Conservation (phyloP, 768 basidiomycete species). For the Lactarius indigo region DNA sequence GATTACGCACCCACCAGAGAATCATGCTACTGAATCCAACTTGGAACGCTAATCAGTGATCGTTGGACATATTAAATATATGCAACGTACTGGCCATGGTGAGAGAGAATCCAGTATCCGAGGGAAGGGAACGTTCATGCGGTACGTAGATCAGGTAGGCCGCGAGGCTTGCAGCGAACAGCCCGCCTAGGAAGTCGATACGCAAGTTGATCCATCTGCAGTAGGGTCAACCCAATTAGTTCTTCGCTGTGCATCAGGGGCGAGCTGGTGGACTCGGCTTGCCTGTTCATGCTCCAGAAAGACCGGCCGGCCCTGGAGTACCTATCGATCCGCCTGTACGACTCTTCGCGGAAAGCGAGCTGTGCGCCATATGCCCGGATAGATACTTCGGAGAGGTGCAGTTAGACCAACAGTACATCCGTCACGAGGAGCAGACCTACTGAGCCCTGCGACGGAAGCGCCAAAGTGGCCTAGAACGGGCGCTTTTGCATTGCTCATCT, state of each 20-base stretch:
- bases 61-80: neutral
- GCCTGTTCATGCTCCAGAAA: conserved; percentile 49
- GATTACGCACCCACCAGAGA: conserved; percentile 43
- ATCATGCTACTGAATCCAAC: conserved; percentile 56
- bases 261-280: conserved; percentile 2
- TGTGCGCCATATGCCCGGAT: conserved; percentile 58
- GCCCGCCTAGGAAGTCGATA: conserved; percentile 53
- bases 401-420: neutral
- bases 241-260: neutral
- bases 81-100: conserved; percentile 39
- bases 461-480: conserved; percentile 51
- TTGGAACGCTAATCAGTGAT: conserved; percentile 15
- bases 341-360: conserved; percentile 40
- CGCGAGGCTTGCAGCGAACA: conserved; percentile 49
- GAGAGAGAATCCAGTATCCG: conserved; percentile 39
- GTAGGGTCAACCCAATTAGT: neutral
- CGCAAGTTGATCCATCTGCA: conserved; percentile 46
- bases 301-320: conserved; percentile 40
- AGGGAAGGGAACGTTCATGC: conserved; percentile 34
- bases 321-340: conserved; percentile 44
- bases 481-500: conserved; percentile 48
- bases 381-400: conserved; percentile 30
- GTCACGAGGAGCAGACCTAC: conserved; percentile 28
- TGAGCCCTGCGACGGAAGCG: conserved; percentile 48
- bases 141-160: conserved; percentile 49